A percentile compares a stretch with the other conserved stretches of the same genome.
phyloP scores from a whole-genome alignment of 768 basidiomycete genomes.

The Pleurotus tuoliensis region DNA sequence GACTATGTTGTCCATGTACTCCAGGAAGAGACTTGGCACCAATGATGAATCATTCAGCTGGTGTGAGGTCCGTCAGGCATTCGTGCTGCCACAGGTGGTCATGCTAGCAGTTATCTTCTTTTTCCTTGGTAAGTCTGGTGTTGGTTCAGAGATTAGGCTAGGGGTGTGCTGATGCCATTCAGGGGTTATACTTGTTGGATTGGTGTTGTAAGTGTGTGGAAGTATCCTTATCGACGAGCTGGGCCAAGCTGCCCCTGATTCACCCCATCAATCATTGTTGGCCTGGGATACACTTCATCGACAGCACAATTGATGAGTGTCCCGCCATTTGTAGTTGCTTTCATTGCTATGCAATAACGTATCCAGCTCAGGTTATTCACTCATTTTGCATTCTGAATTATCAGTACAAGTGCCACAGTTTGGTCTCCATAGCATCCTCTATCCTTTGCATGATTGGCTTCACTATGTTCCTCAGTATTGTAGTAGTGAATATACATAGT shows the following conservation, averaged over 20 bases:
- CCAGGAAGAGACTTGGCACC: constrained; percentile 31
- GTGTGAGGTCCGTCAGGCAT: constrained; percentile 47
- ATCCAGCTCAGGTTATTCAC: no score
- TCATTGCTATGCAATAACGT: constrained; percentile 18
- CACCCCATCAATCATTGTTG: constrained; percentile 65
- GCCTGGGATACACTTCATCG: constrained; percentile 51
- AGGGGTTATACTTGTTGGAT: no score
- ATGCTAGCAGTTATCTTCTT: constrained; percentile 48
- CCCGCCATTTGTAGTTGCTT: constrained; percentile 48
- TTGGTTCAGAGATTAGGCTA: no score
- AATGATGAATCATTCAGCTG: constrained; percentile 47
- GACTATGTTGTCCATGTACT: constrained; percentile 37
- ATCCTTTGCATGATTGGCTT: constrained; percentile 22
- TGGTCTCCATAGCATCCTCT: constrained; percentile 39
- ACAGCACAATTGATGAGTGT: constrained; percentile 58
- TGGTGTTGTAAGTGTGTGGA: no score
- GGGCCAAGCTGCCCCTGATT: constrained; percentile 37
- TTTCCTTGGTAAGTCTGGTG: constrained; percentile 36
- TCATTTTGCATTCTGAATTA: no score
- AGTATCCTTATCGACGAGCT: no score
- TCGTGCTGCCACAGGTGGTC: constrained; percentile 52
- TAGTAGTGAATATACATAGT: no score
- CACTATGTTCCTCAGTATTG: no score
- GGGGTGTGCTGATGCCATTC: no score
- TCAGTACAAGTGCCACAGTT: constrained; percentile 43